Evolutionary conservation across 1,284 basidiomycete genomes (phyloP), one percentile per base, ranked within the genome.

Genomic region (Cryptococcus amylolentus): DNA sequence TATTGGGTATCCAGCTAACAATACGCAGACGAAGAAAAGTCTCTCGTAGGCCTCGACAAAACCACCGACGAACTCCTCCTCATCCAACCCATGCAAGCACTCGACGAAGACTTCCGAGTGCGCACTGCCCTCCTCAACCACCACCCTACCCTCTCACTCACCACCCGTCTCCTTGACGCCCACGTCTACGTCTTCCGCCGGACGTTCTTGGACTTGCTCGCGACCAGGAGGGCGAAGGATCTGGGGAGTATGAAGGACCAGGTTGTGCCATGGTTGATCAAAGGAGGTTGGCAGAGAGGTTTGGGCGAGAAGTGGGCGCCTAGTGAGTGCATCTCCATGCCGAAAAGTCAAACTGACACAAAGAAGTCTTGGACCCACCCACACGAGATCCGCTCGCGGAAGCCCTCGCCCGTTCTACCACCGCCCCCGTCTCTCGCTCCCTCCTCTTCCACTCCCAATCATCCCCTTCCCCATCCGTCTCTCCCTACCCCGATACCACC

Each of bases 111-210:
- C 37, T 63, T 93, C 26, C 83, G 86, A 55, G 63, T 92, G 39
- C 82, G 85, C 51, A 89, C 88, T 84, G 81, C 82, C 43, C 76
- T 93, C 51, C 76, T 94, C 37, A 61, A 58, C 26, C 14, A 18
- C 57, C 88, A 88, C 72, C 89, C 91, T 12, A 83, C 84, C 14
- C 81, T 84, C 18, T 84, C 82, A 42, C 78, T 96, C 28, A 86
- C 89, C 1, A 84, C 85, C 3, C 81, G 78, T 31, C 82, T 89
- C 44, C 84, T 87, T 64, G 91, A 96, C 66, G 88, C 91, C 1
- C 92, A 96, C 72, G 87, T 95, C 46, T 96, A 95, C 70, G 84
- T 95, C 41, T 91, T 89, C 77, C 84, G 84, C 63, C 83, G 84
- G 57, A 81, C 84, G 12, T 80, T 94, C 4, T 78, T 94, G n/a